These are phyloP conservation scores for Neurospora africana DNA, from an alignment of 495 filamentous ascomycete genomes.

Conservation along the genomic window DNA sequence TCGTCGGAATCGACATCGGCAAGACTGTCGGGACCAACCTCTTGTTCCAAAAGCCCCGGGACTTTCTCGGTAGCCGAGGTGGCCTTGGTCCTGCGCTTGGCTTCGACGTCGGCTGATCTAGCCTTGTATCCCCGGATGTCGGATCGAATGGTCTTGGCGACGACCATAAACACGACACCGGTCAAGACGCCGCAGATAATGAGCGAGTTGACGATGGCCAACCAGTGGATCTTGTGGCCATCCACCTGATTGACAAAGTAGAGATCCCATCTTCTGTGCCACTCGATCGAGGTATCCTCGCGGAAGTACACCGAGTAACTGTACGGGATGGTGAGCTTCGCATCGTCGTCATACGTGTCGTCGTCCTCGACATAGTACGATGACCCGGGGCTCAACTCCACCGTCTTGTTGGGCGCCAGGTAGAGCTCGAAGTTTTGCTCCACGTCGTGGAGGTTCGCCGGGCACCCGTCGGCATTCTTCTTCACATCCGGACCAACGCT, in stretches of 20 bases:
- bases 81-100: conserved; percentile 38
- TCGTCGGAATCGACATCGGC: conserved; percentile 60
- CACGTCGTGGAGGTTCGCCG: conserved; percentile 50
- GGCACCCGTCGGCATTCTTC: conserved; percentile 50
- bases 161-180: conserved; percentile 75
- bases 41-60: conserved; percentile 54
- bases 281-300: conserved; percentile 73
- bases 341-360: conserved; percentile 49
- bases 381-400: conserved; percentile 41
- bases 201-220: conserved; percentile 85
- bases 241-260: conserved; percentile 91
- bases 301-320: conserved; percentile 90
- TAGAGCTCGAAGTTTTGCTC: conserved; percentile 57
- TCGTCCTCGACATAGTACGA: conserved; percentile 46
- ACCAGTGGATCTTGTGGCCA: conserved; percentile 77
- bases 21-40: conserved; percentile 45
- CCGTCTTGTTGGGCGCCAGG: conserved; percentile 50
- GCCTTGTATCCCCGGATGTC: conserved; percentile 65
- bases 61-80: conserved; percentile 8
- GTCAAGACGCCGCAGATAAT: conserved; percentile 77
- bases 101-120: conserved; percentile 9
- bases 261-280: conserved; percentile 81
- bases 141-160: conserved; percentile 69
- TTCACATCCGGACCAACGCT: conserved; percentile 59
- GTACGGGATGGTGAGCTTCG: conserved; percentile 70